A percentile compares a stretch with the other conserved stretches of the same genome.
Conservation (phyloP, 768 basidiomycete species). For the Mycena belliarum region DNA sequence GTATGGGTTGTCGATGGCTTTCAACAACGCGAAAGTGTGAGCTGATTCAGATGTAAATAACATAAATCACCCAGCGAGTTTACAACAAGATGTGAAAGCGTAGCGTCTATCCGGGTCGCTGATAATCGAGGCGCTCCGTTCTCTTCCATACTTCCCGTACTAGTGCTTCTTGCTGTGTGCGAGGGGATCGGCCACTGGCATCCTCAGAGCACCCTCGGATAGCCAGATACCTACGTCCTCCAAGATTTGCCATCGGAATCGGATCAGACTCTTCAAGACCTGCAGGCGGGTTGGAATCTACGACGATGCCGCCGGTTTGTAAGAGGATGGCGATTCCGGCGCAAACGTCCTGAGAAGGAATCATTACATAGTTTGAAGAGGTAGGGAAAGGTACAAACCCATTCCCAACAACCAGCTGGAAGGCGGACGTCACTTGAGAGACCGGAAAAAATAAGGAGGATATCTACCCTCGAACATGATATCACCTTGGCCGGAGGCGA, state of each 20-base stretch:
- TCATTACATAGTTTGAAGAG: no score
- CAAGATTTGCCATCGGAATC: slow-evolving; percentile 27
- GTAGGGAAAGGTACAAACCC: slow-evolving; percentile 17
- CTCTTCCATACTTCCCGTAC: slow-evolving; percentile 29
- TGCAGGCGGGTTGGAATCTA: slow-evolving; percentile 26
- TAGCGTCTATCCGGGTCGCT: slow-evolving; percentile 16
- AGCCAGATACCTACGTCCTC: slow-evolving; percentile 25
- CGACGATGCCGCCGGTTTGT: slow-evolving; percentile 28
- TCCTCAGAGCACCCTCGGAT: slow-evolving; percentile 27
- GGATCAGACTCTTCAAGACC: slow-evolving; percentile 16
- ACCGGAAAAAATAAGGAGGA: not conserved
- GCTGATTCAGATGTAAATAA: no score
- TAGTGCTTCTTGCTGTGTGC: slow-evolving; percentile 25
- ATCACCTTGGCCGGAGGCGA: slow-evolving; percentile 28
- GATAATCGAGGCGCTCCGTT: slow-evolving; percentile 25
- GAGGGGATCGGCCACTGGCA: slow-evolving; percentile 15
- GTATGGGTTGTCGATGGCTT: no score
- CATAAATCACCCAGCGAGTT: not conserved
- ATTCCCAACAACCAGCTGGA: slow-evolving; percentile 28
- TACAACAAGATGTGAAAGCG: not conserved
- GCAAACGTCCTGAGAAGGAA: slow-evolving; percentile 26
- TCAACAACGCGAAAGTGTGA: no score
- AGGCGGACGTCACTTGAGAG: not conserved
- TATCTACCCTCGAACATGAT: slow-evolving; percentile 27
- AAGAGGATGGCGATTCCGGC: slow-evolving; percentile 27